phyloP scores from a whole-genome alignment of 2,329 filamentous ascomycete species.

The Xylariales sp. region DNA sequence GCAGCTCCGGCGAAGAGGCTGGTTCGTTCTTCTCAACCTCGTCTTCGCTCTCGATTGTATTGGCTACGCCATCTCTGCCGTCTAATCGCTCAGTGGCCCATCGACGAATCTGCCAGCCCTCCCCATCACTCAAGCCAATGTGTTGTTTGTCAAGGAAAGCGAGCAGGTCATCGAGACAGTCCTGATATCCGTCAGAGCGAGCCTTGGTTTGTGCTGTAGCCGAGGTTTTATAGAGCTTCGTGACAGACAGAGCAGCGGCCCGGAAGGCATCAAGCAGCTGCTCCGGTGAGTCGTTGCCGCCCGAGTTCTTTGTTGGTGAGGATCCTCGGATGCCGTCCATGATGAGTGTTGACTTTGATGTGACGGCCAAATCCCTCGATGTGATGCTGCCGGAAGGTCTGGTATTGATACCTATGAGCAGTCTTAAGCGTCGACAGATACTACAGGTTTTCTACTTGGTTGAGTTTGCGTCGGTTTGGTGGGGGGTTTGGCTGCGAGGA shows the following conservation, averaged over 20 bases:
- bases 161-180: conserved; percentile 88
- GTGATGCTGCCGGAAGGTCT: not conserved
- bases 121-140: conserved; percentile 72
- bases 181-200: conserved; percentile 81
- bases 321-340: conserved; percentile 26
- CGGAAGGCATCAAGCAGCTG: conserved; percentile 85
- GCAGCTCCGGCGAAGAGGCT: conserved; percentile 53
- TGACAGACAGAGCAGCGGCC: conserved; percentile 86
- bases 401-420: not conserved
- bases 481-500: conserved; percentile 1
- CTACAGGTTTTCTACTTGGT: too few relatives aligned
- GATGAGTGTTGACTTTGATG: not conserved
- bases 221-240: conserved; percentile 92
- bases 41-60: conserved; percentile 62
- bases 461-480: conserved; percentile 1
- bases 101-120: conserved; percentile 59
- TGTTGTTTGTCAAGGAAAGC: conserved; percentile 78
- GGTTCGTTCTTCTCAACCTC: conserved; percentile 61
- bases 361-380: too few relatives aligned
- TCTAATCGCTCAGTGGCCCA: conserved; percentile 69
- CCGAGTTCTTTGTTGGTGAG: conserved; percentile 28
- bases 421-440: too few relatives aligned
- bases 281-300: conserved; percentile 45
- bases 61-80: conserved; percentile 50
- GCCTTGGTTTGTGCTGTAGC: conserved; percentile 71